Base-by-base conservation (phyloP, 73 alveolate genomes). In the Blepharisma stoltei region DNA sequence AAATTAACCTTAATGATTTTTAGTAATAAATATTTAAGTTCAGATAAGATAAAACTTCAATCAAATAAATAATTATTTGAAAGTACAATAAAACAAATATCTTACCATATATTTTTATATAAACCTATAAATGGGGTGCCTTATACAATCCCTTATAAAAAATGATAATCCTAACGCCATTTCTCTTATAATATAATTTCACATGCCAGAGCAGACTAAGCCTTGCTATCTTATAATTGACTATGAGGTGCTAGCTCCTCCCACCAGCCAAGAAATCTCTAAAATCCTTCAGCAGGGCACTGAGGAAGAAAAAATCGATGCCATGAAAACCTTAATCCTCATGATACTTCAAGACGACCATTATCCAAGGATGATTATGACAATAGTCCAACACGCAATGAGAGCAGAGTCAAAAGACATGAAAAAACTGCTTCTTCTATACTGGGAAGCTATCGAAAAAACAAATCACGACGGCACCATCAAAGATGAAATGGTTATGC, bases 391-490 rank as follows among this genome's bases (percentile, higher is more conserved):
- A 52, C 94, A 92, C 55, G 91, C 95, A 49, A 79, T 86, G 32
- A 85, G 90, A 79, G 97, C 86, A 0, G 97, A 91, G 60, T 84
- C 87, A 54, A 97, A 94, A 55, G 93, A 87, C 49, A 70, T 96
- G 47, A 96, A 96, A 80, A 96, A 96, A 91, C 86, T 96, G 38
- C 81, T 94, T 48, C 86, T 96, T 54, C 87, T 94, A 68, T 96
- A 94, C 87, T 96, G 99, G 99, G 99, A 96, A 92, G 95, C 91
- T 23, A 90, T 96, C 18, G 99, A 96, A 77, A 96, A 96, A 77
- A 87, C 92, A 65, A 93, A 96, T 54, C 80, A 89, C 20, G 97
- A 96, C 78, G 99, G 99, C 6, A 65, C 96, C 46, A 88, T 95
- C 78, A 96, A 96, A 79, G 99, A 95, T 54, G 99, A 96, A 83